These are phyloP conservation scores for Marchantia polymorpha DNA, from an alignment of 225 moss, liverwort and hornwort genomes.

Conservation along the genomic window DNA sequence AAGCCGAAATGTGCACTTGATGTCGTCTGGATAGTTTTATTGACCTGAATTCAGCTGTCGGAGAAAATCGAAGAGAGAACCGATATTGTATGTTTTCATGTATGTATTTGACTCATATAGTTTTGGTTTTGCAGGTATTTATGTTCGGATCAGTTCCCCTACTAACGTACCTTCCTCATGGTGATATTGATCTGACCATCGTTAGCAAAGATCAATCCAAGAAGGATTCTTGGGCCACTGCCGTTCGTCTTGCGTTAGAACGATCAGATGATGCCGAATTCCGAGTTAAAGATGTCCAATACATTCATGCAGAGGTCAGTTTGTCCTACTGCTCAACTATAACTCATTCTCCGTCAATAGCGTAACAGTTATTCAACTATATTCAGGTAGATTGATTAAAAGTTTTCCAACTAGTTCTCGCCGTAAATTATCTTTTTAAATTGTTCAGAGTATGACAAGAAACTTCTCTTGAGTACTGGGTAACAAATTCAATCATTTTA, in stretches of 20 bases:
- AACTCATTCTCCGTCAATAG: constrained; percentile 28
- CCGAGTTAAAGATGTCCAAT: constrained; percentile 36
- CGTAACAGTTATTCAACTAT: constrained; percentile 3
- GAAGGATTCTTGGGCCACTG: constrained; percentile 46
- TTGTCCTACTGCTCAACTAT: not conserved
- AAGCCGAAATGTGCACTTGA: too few species aligned
- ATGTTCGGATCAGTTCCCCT: constrained; percentile 75
- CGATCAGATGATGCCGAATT: constrained; percentile 34
- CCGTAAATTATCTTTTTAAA: not conserved
- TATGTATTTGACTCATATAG: not conserved
- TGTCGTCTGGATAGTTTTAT: too few species aligned
- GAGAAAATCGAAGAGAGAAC: too few species aligned
- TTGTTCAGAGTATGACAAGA: not conserved
- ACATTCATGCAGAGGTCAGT: constrained; percentile 48
- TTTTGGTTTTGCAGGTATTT: constrained; percentile 50
- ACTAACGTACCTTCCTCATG: constrained; percentile 70
- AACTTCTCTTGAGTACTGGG: too few species aligned
- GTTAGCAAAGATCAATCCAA: constrained; percentile 43
- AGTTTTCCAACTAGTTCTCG: not conserved
- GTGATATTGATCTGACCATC: constrained; percentile 77
- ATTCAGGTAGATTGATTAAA: too few species aligned
- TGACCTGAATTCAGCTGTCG: too few species aligned
- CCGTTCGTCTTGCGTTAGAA: constrained; percentile 32
- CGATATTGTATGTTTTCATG: not conserved
- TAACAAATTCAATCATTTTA: not conserved